Evolutionary conservation across 148 eudicot species (phyloP).

Genomic region (Selenicereus undatus): DNA sequence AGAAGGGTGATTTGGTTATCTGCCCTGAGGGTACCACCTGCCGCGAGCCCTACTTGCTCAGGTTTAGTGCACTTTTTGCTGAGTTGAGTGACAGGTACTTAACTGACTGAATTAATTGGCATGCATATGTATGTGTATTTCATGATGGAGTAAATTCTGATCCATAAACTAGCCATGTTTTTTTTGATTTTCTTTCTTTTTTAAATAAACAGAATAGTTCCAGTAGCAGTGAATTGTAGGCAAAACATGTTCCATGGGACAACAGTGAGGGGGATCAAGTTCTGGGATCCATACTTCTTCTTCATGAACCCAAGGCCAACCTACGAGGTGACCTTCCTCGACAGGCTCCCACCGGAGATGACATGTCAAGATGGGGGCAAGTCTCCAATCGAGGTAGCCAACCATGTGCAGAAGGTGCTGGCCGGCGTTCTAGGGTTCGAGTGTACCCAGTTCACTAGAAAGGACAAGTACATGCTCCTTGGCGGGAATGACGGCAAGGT

Average conservation of each 20-base stretch:
- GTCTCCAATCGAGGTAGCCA: constrained; percentile 86
- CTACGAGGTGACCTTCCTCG: constrained; percentile 80
- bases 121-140: no score
- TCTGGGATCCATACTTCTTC: constrained; percentile 93
- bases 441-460: constrained; percentile 89
- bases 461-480: constrained; percentile 88
- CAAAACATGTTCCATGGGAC: constrained; percentile 86
- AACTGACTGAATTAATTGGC: background rate
- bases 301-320: constrained; percentile 98
- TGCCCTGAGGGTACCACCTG: constrained; percentile 99
- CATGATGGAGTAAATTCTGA: no score
- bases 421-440: constrained; percentile 84
- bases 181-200: background rate
- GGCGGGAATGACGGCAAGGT: constrained; percentile 98
- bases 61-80: constrained; percentile 91
- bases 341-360: constrained; percentile 71
- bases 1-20: constrained; percentile 88
- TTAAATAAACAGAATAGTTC: constrained; percentile 57
- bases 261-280: constrained; percentile 78
- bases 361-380: constrained; percentile 72
- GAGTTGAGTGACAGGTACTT: constrained; percentile 67
- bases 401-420: constrained; percentile 86
- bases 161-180: no score
- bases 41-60: constrained; percentile 76
- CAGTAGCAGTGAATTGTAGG: constrained; percentile 71